phyloP scores from a whole-genome alignment of 345 rosid species.

The Gossypium raimondii region DNA sequence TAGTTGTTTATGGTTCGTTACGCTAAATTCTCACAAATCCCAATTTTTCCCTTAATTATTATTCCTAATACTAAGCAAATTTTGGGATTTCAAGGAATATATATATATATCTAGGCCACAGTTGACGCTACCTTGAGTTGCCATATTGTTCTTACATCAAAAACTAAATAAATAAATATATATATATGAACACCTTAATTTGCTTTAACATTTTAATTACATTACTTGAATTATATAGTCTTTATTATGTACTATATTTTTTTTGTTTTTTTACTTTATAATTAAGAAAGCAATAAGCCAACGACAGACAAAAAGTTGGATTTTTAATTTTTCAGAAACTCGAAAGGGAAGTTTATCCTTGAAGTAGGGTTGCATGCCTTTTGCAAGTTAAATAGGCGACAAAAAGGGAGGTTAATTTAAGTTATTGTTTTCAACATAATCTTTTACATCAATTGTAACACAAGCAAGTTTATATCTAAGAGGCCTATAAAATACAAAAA shows the following conservation, averaged over 20 bases:
- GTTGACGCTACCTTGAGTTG: constrained; percentile 18
- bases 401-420: background rate
- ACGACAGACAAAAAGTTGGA: background rate
- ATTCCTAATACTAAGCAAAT: background rate
- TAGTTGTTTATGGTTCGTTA: constrained; percentile 71
- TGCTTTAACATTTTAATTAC: background rate
- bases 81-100: background rate
- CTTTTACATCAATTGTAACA: background rate
- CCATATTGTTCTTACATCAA: background rate
- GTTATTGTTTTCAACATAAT: background rate
- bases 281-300: background rate
- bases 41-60: constrained; percentile 24
- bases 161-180: no score
- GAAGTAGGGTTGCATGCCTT: constrained; percentile 5
- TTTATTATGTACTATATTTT: background rate
- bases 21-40: constrained; percentile 94
- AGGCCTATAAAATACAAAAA: no score
- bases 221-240: background rate
- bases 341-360: background rate
- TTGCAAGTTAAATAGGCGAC: background rate
- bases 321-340: background rate
- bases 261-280: background rate
- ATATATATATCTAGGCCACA: background rate
- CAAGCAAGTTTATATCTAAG: background rate
- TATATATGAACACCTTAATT: background rate